phyloP scores from a whole-genome alignment of 176 grass and related monocot species.

The Ampelocalamus luodianensis region DNA sequence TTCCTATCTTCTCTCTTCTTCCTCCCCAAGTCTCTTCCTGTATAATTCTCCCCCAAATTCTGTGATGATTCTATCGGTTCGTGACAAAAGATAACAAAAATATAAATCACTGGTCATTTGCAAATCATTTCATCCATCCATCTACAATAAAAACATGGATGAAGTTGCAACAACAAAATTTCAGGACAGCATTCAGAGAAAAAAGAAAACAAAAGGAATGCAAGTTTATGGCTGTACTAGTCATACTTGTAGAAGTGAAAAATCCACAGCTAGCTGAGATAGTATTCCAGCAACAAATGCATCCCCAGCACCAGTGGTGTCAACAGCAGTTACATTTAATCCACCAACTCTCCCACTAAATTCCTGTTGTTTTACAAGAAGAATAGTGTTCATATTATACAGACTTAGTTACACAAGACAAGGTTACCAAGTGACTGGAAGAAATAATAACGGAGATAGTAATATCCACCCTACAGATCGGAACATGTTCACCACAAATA shows the following conservation, averaged over 20 bases:
- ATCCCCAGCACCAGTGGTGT: slow-evolving; percentile 99
- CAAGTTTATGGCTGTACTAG: not conserved
- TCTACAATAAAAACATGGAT: slow-evolving; percentile 21
- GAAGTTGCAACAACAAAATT: not conserved
- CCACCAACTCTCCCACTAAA: slow-evolving; percentile 88
- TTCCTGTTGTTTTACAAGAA: slow-evolving; percentile 58
- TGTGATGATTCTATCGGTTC: no score
- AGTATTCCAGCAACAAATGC: slow-evolving; percentile 93
- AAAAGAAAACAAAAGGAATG: slow-evolving; percentile 26
- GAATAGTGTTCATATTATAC: not conserved
- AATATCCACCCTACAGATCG: not conserved
- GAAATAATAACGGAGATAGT: not conserved
- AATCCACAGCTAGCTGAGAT: slow-evolving; percentile 67
- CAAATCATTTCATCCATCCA: slow-evolving; percentile 20
- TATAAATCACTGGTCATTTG: slow-evolving; percentile 17
- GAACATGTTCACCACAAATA: slow-evolving; percentile 25
- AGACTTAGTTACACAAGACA: slow-evolving; percentile 20
- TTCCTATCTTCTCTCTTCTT: no score
- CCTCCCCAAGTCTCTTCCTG: no score
- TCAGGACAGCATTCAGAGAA: not conserved
- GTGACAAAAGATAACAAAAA: slow-evolving; percentile 9
- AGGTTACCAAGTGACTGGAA: slow-evolving; percentile 18
- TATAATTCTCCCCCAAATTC: no score
- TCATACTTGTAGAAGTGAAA: slow-evolving; percentile 81
- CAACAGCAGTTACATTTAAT: slow-evolving; percentile 75